Percentiles rank a stretch among this genome's conserved stretches.
These are phyloP conservation scores for Austroboletus novae-zelandiae DNA, from an alignment of 1,284 basidiomycete species.

Conservation along the genomic window DNA sequence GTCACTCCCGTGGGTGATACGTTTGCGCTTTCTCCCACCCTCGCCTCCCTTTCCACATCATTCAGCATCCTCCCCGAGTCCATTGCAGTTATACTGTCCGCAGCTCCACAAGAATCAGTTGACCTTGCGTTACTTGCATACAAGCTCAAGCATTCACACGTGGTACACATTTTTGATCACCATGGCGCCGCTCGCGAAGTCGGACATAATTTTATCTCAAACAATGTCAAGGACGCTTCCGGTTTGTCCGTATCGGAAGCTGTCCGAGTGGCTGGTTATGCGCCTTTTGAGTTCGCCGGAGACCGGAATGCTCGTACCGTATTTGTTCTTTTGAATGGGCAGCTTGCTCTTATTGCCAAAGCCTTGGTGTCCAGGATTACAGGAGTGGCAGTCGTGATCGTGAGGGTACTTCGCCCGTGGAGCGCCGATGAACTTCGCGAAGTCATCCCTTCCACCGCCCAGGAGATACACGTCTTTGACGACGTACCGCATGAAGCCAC, in stretches of 20 bases:
- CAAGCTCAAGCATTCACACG: conserved; percentile 57
- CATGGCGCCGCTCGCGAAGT: conserved; percentile 66
- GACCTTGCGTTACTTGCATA: conserved; percentile 73
- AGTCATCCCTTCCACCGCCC: conserved; percentile 56
- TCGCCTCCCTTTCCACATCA: conserved; percentile 63
- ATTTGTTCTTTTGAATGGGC: conserved; percentile 67
- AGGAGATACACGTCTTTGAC: conserved; percentile 67
- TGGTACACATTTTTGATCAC: conserved; percentile 80
- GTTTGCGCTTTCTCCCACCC: conserved; percentile 68
- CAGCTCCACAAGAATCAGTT: conserved; percentile 75
- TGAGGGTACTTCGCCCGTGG: conserved; percentile 80
- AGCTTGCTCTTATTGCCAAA: conserved; percentile 59
- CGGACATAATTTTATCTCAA: conserved; percentile 46
- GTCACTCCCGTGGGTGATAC: conserved; percentile 64
- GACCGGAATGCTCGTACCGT: conserved; percentile 56
- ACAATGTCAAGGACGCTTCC: conserved; percentile 30
- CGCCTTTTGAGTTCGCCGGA: conserved; percentile 68
- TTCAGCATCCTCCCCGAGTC: conserved; percentile 64
- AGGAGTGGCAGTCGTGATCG: conserved; percentile 62
- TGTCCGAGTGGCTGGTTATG: conserved; percentile 53
- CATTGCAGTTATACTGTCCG: conserved; percentile 77
- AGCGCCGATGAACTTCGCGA: conserved; percentile 56
- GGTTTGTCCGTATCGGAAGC: conserved; percentile 43
- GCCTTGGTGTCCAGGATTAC: conserved; percentile 42
- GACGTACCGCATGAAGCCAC: conserved; percentile 64